Evolutionary conservation across 2,329 filamentous ascomycete genomes (phyloP).

Genomic region (Pseudodiploospora longispora): DNA sequence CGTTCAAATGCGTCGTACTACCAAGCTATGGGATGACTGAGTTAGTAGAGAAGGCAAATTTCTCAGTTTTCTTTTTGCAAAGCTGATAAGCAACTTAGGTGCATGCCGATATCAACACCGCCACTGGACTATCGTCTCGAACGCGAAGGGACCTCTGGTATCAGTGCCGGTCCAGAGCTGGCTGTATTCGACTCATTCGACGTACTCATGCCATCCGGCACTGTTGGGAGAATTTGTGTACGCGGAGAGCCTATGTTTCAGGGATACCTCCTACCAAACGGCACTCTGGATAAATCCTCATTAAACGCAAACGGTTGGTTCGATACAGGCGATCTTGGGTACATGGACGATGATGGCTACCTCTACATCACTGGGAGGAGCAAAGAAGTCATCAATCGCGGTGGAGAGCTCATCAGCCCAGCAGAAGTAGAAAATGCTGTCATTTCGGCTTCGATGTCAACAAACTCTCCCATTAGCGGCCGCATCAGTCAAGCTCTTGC

Average conservation of each 20-base stretch:
- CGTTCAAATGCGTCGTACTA: constrained; percentile 43
- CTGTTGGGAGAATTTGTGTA: constrained; percentile 41
- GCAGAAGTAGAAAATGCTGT: constrained; percentile 53
- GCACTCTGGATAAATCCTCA: constrained; percentile 33
- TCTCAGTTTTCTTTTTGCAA: no score
- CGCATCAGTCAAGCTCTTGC: constrained; percentile 42
- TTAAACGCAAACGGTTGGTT: constrained; percentile 45
- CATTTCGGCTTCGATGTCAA: constrained; percentile 34
- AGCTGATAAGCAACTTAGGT: constrained; percentile 19
- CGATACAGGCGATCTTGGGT: constrained; percentile 46
- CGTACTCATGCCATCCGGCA: constrained; percentile 18
- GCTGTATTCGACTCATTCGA: constrained; percentile 38
- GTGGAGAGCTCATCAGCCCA: constrained; percentile 50
- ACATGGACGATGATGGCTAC: constrained; percentile 42
- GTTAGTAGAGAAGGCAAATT: constrained; percentile 14
- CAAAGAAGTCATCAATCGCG: constrained; percentile 50
- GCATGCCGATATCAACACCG: constrained; percentile 50
- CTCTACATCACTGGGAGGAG: constrained; percentile 47
- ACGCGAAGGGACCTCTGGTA: constrained; percentile 44
- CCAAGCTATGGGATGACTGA: constrained; percentile 54
- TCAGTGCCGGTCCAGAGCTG: constrained; percentile 43
- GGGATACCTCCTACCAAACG: constrained; percentile 39
- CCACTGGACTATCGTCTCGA: constrained; percentile 44
- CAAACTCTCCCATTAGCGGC: constrained; percentile 35
- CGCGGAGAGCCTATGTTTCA: constrained; percentile 42